Conservation (phyloP, 345 rosid species). For the Hibiscus trionum region DNA sequence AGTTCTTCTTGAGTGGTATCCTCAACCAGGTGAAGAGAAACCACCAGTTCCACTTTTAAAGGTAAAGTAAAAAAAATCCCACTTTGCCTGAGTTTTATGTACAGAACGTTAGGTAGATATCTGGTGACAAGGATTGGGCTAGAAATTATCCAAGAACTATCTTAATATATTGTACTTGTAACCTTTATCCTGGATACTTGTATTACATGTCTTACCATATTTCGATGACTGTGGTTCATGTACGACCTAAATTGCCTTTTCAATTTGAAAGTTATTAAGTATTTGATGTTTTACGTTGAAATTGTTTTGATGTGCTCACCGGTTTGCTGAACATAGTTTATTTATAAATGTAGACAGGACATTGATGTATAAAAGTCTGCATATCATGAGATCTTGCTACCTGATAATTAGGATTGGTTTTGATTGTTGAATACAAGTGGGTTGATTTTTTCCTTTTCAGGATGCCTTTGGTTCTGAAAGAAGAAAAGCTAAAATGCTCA, state of each 20-base stretch:
- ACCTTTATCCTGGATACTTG: neutral
- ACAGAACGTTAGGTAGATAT: neutral
- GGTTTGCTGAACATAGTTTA: neutral
- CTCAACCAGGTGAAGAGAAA: slow-evolving; percentile 81
- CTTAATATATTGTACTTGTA: neutral
- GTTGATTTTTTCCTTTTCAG: slow-evolving; percentile 54
- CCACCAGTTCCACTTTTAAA: slow-evolving; percentile 91
- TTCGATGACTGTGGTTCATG: neutral
- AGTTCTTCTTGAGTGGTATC: slow-evolving; percentile 94
- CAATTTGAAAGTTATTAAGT: neutral
- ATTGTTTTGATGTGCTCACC: neutral
- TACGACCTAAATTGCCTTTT: neutral
- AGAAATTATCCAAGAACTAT: neutral
- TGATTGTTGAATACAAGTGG: slow-evolving; percentile 49
- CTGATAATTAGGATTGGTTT: slow-evolving; percentile 44
- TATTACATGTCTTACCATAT: neutral
- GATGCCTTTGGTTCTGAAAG: slow-evolving; percentile 87
- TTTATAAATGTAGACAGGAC: neutral
- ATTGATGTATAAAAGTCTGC: neutral
- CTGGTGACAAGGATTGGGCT: neutral
- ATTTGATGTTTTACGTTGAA: slow-evolving; percentile 2
- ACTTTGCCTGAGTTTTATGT: neutral
- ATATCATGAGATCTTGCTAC: neutral
- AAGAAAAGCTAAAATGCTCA: slow-evolving; percentile 94
- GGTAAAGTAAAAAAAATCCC: slow-evolving; percentile 28